These are phyloP conservation scores for Emergomyces orientalis DNA, from an alignment of 2,329 filamentous ascomycete genomes.

Conservation along the genomic window DNA sequence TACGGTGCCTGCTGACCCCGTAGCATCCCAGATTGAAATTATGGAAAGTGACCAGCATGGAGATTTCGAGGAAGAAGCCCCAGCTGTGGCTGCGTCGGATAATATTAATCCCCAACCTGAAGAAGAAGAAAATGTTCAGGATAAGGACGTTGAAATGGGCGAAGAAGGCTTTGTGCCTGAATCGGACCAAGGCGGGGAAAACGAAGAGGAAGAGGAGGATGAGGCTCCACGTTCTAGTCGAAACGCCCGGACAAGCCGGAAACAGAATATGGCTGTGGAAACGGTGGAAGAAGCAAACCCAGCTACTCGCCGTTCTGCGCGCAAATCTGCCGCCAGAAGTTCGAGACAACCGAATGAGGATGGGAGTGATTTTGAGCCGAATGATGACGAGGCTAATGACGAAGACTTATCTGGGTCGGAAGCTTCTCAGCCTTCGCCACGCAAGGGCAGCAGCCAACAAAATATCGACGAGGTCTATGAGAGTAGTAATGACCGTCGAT, in stretches of 20 bases:
- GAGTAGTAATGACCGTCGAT: conserved; percentile 42
- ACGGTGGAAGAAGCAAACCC: conserved; percentile 26
- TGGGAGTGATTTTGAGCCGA: conserved; percentile 56
- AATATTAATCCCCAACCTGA: conserved; percentile 5
- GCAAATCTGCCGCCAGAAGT: conserved; percentile 33
- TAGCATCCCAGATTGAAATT: conserved; percentile 33
- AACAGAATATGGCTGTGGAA: conserved; percentile 19
- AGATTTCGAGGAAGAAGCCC: conserved; percentile 26
- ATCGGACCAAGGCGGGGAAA: conserved; percentile 33
- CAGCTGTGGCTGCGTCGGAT: conserved; percentile 16
- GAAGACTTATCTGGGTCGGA: conserved; percentile 47
- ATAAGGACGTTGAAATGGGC: conserved; percentile 29
- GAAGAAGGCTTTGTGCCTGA: conserved; percentile 34
- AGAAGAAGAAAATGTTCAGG: conserved; percentile 17
- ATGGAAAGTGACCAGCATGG: conserved; percentile 34
- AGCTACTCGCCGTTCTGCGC: conserved; percentile 30
- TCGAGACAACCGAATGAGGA: conserved; percentile 43
- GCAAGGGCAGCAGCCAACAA: conserved; percentile 32
- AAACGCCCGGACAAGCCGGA: conserved; percentile 21
- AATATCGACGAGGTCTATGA: conserved; percentile 40
- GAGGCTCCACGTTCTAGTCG: conserved; percentile 42
- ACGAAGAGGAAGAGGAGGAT: conserved; percentile 45
- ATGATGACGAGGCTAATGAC: conserved; percentile 39
- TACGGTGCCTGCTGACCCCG: conserved; percentile 17
- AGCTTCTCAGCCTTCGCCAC: conserved; percentile 36